Percentiles rank a stretch among this genome's conserved stretches.
Evolutionary conservation across 345 rosid species (phyloP).

Genomic region (Psidium friedrichsthalianum): DNA sequence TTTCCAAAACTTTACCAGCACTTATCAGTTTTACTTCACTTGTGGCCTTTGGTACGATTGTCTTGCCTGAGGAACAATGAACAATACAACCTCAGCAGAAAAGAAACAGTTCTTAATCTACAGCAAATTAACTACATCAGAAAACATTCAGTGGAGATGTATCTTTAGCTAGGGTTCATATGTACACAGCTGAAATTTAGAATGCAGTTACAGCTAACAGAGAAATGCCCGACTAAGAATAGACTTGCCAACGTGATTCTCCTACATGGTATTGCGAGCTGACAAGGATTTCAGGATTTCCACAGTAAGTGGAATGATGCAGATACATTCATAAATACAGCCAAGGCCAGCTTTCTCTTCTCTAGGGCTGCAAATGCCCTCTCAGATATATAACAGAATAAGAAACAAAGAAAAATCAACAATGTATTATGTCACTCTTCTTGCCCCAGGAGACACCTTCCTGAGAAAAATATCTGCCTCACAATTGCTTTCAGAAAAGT

Average conservation of each 20-base stretch:
- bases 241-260: neutral
- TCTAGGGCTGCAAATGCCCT: neutral
- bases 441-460: neutral
- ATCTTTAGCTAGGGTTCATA: neutral
- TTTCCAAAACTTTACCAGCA: slow-evolving; percentile 86
- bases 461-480: neutral
- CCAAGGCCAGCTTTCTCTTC: neutral
- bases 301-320: neutral
- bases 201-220: neutral
- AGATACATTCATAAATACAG: neutral
- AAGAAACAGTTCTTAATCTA: neutral
- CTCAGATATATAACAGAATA: neutral
- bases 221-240: neutral
- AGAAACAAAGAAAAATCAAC: neutral
- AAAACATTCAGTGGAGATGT: neutral
- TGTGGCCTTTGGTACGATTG: slow-evolving; percentile 57
- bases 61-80: slow-evolving; percentile 40
- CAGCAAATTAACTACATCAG: neutral
- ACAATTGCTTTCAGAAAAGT: neutral
- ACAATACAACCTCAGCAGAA: neutral
- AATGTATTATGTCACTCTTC: neutral
- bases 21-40: slow-evolving; percentile 81
- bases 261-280: neutral
- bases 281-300: neutral
- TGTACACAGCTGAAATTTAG: neutral